Percentiles rank a stretch among this genome's conserved stretches.
These are phyloP conservation scores for Linnemannia schmuckeri DNA, from an alignment of 192 early-diverging fungal species.

Conservation along the genomic window DNA sequence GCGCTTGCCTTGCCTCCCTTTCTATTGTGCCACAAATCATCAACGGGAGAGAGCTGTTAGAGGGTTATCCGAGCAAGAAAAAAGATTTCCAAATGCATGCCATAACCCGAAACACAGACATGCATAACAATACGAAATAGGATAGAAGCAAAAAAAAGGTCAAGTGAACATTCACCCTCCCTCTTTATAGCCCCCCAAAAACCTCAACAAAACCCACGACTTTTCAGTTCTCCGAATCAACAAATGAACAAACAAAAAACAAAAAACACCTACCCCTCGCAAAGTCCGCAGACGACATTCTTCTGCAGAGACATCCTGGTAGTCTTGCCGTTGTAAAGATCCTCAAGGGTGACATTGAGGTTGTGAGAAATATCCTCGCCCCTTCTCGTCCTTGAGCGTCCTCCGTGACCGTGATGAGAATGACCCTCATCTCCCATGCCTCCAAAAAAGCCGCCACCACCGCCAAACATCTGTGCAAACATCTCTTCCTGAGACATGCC, in stretches of 20 bases:
- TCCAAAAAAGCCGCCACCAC: conserved; percentile 60
- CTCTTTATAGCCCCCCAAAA: neutral
- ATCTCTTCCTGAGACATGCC: conserved; percentile 85
- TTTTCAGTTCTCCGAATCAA: neutral
- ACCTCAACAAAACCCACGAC: neutral
- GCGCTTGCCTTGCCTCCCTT: conserved; percentile 89
- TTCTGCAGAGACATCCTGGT: conserved; percentile 87
- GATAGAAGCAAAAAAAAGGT: neutral
- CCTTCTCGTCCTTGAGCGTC: conserved; percentile 55
- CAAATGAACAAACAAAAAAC: conserved; percentile 55
- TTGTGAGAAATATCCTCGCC: conserved; percentile 75
- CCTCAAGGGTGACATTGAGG: conserved; percentile 90
- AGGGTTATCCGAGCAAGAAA: neutral
- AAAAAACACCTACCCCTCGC: conserved; percentile 65
- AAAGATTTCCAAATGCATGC: neutral
- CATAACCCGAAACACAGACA: conserved; percentile 7
- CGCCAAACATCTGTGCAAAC: conserved; percentile 88
- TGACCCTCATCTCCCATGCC: conserved; percentile 19
- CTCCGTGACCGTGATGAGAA: conserved; percentile 27
- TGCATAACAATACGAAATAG: neutral
- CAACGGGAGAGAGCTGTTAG: neutral
- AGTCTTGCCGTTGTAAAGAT: conserved; percentile 92
- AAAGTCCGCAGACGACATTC: conserved; percentile 77
- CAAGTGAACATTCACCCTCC: neutral
- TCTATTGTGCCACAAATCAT: conserved; percentile 58